Conservation (phyloP, 1,139 yeast species). For the Sugiyamaella grinbergsii region DNA sequence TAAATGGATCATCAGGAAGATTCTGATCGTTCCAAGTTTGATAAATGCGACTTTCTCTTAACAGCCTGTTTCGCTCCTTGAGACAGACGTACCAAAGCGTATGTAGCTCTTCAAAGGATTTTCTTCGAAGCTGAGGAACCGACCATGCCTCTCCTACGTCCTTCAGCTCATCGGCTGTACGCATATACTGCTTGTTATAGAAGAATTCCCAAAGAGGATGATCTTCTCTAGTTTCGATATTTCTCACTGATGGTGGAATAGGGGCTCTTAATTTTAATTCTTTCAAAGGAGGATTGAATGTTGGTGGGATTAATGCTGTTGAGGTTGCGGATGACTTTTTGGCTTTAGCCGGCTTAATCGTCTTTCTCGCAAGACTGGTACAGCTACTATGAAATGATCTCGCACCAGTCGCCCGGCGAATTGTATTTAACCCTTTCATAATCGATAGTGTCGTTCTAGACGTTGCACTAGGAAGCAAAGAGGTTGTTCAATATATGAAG, state of each 20-base stretch:
- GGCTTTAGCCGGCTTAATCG: neutral
- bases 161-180: slow-evolving; percentile 60
- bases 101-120: slow-evolving; percentile 89
- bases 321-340: neutral
- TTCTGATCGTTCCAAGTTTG: slow-evolving; percentile 46
- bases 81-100: slow-evolving; percentile 85
- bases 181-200: slow-evolving; percentile 56
- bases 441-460: neutral
- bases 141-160: slow-evolving; percentile 80
- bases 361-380: slow-evolving; percentile 3
- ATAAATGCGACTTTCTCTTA: slow-evolving; percentile 66
- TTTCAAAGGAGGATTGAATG: slow-evolving; percentile 13
- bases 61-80: slow-evolving; percentile 77
- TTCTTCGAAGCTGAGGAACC: slow-evolving; percentile 83
- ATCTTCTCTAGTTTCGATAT: slow-evolving; percentile 72
- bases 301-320: slow-evolving; percentile 9
- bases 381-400: slow-evolving; percentile 6
- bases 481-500: neutral
- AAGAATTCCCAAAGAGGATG: slow-evolving; percentile 98
- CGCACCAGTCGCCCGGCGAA: neutral
- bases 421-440: slow-evolving; percentile 7
- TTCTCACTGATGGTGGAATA: slow-evolving; percentile 75
- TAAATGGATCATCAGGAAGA: slow-evolving; percentile 46
- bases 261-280: slow-evolving; percentile 70
- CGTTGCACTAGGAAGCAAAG: neutral